Evolutionary conservation across 2,329 filamentous ascomycete species (phyloP), one percentile per base, ranked within the genome.

Genomic region (Ceratocystis smalleyi): DNA sequence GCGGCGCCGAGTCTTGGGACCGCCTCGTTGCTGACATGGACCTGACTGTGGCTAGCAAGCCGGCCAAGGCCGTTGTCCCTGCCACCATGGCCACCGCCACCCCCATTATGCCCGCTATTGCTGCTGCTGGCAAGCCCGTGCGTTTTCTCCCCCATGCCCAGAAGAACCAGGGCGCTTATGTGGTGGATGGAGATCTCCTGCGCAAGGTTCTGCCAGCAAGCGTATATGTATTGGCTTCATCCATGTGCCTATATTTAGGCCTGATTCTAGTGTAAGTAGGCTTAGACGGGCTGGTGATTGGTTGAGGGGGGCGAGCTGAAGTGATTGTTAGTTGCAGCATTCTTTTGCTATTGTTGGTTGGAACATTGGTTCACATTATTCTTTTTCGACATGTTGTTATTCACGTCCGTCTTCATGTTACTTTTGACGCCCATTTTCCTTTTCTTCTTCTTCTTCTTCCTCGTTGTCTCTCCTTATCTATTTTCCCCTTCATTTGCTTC

Each of bases 1-100:
- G 71, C 74, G 73, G 79, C 0, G 73, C 72, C 0, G 77, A 81
- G 12, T 84, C 84, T 0, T 79, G 77, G 70, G 77, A 78, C 65
- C 76, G 74, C 69, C 71, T 78, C 66, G 71, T 73, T 32, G 68
- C 69, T 43, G 76, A 77, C 45, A 69, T 78, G 67, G 71, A 40
- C 17, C 43, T 65, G 22, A 55, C 22, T 2, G 51, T 55, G 51
- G 51, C 51, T 7, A n/a, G 24, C 51, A 55, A 55, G 51, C 47
- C 47, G n/a, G 47, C 47, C 47, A 51, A 51, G 17, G n/a, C 47
- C 22, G 47, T 24, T 51, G 47, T 12, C n/a, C 47, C 22, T 22
- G 24, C 22, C 22, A 15, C 24, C 17, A 30, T 30, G 12, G 10
- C 27, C 10, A 15, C 51, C 24, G 17, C 15, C 1, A 17, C 24